Base-by-base conservation (phyloP, 2,329 filamentous ascomycete species). In the Metarhizium robertsii region DNA sequence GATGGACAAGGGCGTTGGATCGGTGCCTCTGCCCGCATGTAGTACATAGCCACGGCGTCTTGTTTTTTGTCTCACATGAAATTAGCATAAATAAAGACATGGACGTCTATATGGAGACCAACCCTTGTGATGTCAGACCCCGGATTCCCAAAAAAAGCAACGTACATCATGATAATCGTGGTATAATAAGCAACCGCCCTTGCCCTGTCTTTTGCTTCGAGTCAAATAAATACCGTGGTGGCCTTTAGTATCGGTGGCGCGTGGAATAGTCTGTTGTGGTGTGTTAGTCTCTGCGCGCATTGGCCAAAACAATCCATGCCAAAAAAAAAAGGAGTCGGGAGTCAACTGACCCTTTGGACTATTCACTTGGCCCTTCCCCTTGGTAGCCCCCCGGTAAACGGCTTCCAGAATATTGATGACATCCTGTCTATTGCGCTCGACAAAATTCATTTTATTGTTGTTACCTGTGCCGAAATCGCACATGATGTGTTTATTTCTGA, bases 401-500 rank as follows among this genome's bases (percentile, higher is more conserved):
- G 92, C 96, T 79, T 99, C 94, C 67, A 97, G 86, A 62, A 99
- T 99, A 73, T 99, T 94, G 66, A 99, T 95, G 66, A 99, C 78
- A 75, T 99, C 94, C 71, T 97, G 92, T 75, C 99, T 97, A 68
- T 99, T 92, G 73, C 97, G 92, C 34, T 73, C 77, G 50, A 96
- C 90, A 86, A 90, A 96, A 69, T 96, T 96, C 63, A 96, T 78
- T 72, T 97, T 97, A 72, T 99, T 99, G 73, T 99, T 99, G 75
- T 99, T 96, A 61, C 94, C 94, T 2, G 94, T 99, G 50, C 92
- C 92, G 64, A 96, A 91, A 81, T 97, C 92, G 71, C 88, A 90
- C 88, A 95, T 95, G 84, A 97, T 97, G 74, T 96, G 91, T 71
- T 99, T 99, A 71, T 99, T 99, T 59, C 92, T 84, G 78, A 92